Evolutionary conservation across 1,284 basidiomycete genomes (phyloP), one percentile per base, ranked within the genome.

Genomic region (Ustilago loliicola): DNA sequence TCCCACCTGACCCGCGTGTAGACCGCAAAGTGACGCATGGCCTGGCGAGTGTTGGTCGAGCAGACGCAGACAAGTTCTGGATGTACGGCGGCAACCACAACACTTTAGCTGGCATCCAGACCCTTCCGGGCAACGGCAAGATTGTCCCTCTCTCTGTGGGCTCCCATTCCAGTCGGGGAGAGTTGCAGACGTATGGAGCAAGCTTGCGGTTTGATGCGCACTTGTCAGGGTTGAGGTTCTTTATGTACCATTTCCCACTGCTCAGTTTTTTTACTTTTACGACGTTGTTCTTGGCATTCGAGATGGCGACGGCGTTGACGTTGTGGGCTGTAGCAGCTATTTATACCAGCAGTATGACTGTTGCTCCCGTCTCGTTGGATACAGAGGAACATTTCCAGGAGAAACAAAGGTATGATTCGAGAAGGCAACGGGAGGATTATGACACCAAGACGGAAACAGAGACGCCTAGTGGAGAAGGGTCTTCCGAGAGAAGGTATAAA

Each of bases 181-280:
- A 80, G 67, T 59, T 86, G 53, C 84, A 86, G 66, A 80, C 81
- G 36, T 76, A 79, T 29, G 52, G 60, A 17, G 81, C 74, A 10
- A 76, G 74, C 29, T 61, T 86, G 13, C 79, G 82, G 23, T 85
- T 86, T 54, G 80, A 86, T 48, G 85, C 84, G 19, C 81, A 80
- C 38, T 63, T 86, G 11, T 77, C 78, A 1, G 85, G 85, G 7
- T 58, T 83, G 17, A 52, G 80, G 62, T 86, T 80, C 68, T 77
- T 80, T 66, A 83, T 86, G 82, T 83, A 83, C 58, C 74, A 83
- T 53, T 79, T 84, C 40, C 82, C 85, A 0, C 50, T 85, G 15
- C 32, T 81, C 8, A 83, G 77, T 19, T 82, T 86, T 45, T 66
- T 78, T 57, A 38, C 76, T 15, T 86, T 86, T 54, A 80, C 83